Percentiles rank a stretch among this genome's conserved stretches.
Conservation (phyloP, 495 filamentous ascomycete species). For the Friedmanniomyces simplex region DNA sequence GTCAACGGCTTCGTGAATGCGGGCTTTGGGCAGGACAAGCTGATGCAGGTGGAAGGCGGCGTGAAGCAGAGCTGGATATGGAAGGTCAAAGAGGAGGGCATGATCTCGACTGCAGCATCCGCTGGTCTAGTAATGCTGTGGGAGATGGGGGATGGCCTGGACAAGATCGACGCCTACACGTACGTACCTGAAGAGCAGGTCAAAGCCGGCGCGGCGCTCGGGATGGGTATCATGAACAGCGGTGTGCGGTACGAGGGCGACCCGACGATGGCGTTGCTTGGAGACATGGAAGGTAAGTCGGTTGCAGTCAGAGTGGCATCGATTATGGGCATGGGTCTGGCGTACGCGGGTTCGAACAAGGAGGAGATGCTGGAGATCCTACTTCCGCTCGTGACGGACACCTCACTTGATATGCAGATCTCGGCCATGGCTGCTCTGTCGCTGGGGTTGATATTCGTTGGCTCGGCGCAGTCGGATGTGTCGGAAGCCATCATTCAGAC, state of each 20-base stretch:
- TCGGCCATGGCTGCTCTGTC: conserved; percentile 93
- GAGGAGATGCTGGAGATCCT: conserved; percentile 71
- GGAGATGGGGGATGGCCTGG: conserved; percentile 80
- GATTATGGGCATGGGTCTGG: conserved; percentile 91
- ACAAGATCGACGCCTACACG: conserved; percentile 87
- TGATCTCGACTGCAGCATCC: conserved; percentile 91
- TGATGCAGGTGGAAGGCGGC: conserved; percentile 75
- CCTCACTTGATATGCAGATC: conserved; percentile 78
- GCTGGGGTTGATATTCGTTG: conserved; percentile 84
- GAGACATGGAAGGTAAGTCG: conserved; percentile 60
- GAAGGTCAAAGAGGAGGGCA: conserved; percentile 97
- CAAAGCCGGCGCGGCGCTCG: conserved; percentile 78
- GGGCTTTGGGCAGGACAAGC: conserved; percentile 88
- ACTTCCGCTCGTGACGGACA: conserved; percentile 75
- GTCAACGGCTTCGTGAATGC: conserved; percentile 96
- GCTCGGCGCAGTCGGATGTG: conserved; percentile 78
- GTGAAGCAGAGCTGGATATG: conserved; percentile 90
- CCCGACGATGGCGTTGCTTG: conserved; percentile 74
- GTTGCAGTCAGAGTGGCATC: conserved; percentile 63
- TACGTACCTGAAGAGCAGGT: conserved; percentile 75
- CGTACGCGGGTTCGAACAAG: conserved; percentile 86
- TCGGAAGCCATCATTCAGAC: conserved; percentile 82
- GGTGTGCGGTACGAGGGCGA: conserved; percentile 80
- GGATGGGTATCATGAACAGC: conserved; percentile 86
- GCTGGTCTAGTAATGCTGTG: conserved; percentile 80